Base-by-base conservation (phyloP, 225 moss, liverwort and hornwort species). In the Sphagnum tenellum region DNA sequence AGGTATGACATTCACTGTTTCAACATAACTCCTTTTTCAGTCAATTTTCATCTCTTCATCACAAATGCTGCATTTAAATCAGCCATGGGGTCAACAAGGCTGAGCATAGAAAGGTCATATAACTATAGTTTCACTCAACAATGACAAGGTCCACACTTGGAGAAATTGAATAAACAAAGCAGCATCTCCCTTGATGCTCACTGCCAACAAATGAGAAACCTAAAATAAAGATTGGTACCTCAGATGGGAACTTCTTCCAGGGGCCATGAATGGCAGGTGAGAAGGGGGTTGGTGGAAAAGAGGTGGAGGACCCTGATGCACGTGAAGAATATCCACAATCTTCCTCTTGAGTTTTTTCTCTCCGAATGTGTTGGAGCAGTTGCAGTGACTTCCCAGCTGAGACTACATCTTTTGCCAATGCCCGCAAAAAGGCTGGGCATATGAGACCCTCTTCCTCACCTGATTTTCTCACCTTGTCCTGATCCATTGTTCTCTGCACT, bases 331-430 rank as follows among this genome's bases (percentile, higher is more conserved):
- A 66, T 66, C 54, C 47, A 68, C 45, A 69, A 61, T 47, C 70
- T 56, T 46, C 71, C 29, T 64, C 71, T 68, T 86, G 87, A 63
- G 62, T 73, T 63, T 81, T 76, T 66, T 86, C 86, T 67, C 89
- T 81, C 82, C 80, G 83, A 62, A 81, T 85, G 70, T 88, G 81
- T 71, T 88, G 95, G 46, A 96, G 81, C 71, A 96, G 81, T 77
- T 92, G 95, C 64, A 96, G 83, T 74, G 94, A 96, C 78, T 96
- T 96, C 71, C 95, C 92, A 79, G 95, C 92, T 70, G 92, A 90
- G 6, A 92, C 77, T 64, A 93, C 90, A n/a, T 90, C 76, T 72
- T 92, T 88, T 55, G 86, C 96, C 57, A 92, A 72, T 66, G 90
- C 79, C 70, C 86, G 82, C 64, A 98, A 72, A 70, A 98, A 96